Base-by-base conservation (phyloP, 2,329 filamentous ascomycete species). In the Colletotrichum endophyticum region DNA sequence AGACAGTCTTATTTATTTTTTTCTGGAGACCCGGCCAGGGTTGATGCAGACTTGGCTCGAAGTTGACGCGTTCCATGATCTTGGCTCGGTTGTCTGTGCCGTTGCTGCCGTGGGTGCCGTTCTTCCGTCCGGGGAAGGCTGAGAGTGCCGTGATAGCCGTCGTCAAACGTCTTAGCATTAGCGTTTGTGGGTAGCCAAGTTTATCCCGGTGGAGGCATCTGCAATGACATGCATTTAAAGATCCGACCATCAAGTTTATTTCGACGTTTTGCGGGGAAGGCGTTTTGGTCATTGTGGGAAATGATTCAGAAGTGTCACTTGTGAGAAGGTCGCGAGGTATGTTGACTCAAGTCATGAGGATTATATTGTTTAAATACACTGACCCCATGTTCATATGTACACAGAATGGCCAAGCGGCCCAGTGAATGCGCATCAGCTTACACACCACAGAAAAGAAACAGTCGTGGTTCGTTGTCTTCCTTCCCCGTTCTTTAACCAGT, bases 41-140 rank as follows among this genome's bases (percentile, higher is more conserved):
- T 44, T 12, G 9, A 6, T 8, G n/a, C 32, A 73, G 13, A 32
- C 39, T 44, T 62, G 74, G 70, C 70, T 69, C 25, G n/a, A 59
- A 6, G 64, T 66, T 53, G 64, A 73, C 44, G 64, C 44, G 57
- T 73, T n/a, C 34, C 28, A 30, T 32, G 56, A 69, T 44, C 63
- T 75, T 76, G 70, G 64, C 70, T 73, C 59, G 70, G 64, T 39
- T 76, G 66, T n/a, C 28, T 73, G 74, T 76, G 70, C 70, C 73
- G 73, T 27, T 36, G 27, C 8, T 69, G 71, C 70, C 70, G 69
- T 57, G 27, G 59, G 32, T 71, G 72, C 72, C 67, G 72, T 67
- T 36, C 28, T 32, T 67, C 73, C 73, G 70, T 36, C 6, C 44
- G n/a, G 44, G 44, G 44, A 49, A 49, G n/a, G n/a, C 44, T 2